A percentile compares a stretch with the other conserved stretches of the same genome.
phyloP scores from a whole-genome alignment of 805 yeast species.

The Candida tallmaniae region DNA sequence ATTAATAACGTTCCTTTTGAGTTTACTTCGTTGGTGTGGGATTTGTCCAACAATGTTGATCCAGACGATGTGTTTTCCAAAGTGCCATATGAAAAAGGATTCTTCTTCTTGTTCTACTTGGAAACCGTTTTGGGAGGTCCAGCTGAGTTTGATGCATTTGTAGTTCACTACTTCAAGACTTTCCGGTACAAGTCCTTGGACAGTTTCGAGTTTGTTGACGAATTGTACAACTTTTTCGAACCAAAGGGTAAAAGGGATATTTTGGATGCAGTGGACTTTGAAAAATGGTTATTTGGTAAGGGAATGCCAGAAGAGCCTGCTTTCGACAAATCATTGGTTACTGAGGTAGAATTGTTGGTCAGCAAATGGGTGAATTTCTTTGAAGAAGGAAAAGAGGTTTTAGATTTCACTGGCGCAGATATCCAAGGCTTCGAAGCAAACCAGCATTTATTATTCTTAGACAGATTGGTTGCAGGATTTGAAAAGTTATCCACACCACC shows the following conservation, averaged over 20 bases:
- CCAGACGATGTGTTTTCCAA: constrained; percentile 31
- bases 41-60: constrained; percentile 15
- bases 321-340: constrained; percentile 26
- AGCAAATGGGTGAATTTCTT: constrained; percentile 18
- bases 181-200: constrained; percentile 26
- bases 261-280: constrained; percentile 24
- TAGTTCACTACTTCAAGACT: constrained; percentile 23
- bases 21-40: constrained; percentile 22
- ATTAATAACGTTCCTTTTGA: constrained; percentile 17
- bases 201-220: constrained; percentile 21
- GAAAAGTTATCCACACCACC: constrained; percentile 2
- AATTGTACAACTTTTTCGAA: constrained; percentile 21
- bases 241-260: constrained; percentile 15
- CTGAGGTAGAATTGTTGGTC: constrained; percentile 20
- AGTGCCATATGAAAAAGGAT: constrained; percentile 35
- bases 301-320: constrained; percentile 26
- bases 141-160: constrained; percentile 23
- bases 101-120: constrained; percentile 24
- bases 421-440: constrained; percentile 18
- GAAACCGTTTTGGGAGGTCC: constrained; percentile 22
- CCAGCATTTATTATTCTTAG: constrained; percentile 24
- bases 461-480: constrained; percentile 16
- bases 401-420: constrained; percentile 30
- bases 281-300: constrained; percentile 22
- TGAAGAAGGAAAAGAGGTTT: neutral